phyloP scores from a whole-genome alignment of 1,139 yeast genomes.

The Candida albicans region DNA sequence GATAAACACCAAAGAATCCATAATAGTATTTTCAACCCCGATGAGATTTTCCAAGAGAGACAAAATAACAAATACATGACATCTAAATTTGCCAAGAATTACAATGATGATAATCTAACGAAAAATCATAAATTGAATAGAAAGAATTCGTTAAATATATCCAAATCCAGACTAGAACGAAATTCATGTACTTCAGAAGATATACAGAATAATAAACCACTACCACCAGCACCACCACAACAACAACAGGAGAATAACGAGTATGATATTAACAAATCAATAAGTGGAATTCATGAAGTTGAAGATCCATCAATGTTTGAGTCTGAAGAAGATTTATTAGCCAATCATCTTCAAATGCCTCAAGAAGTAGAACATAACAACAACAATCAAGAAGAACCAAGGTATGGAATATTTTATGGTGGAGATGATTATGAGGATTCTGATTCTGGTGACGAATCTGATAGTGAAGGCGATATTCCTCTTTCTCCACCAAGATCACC shows the following conservation, averaged over 20 bases:
- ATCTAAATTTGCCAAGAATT: constrained; percentile 30
- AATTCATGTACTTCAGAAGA: constrained; percentile 3
- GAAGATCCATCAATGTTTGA: constrained; percentile 4
- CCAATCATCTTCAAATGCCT: not conserved
- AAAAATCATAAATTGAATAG: constrained; percentile 10
- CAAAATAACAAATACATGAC: constrained; percentile 27
- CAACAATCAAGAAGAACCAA: constrained; percentile 1
- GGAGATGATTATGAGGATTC: constrained; percentile 18
- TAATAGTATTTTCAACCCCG: constrained; percentile 28
- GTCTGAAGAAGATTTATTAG: not conserved
- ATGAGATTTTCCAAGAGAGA: constrained; percentile 39
- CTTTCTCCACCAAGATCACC: constrained; percentile 79
- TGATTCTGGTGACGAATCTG: constrained; percentile 21
- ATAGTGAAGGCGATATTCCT: constrained; percentile 25
- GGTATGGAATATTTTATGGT: constrained; percentile 12
- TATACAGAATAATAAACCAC: constrained; percentile 1
- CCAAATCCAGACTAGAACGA: constrained; percentile 11
- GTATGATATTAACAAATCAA: constrained; percentile 1
- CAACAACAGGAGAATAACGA: not conserved
- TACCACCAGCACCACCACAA: not conserved
- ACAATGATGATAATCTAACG: constrained; percentile 20
- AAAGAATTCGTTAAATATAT: constrained; percentile 13
- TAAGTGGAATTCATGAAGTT: constrained; percentile 4
- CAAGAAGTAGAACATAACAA: not conserved
- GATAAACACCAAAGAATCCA: constrained; percentile 19